These are phyloP conservation scores for Neonectria faginata DNA, from an alignment of 2,329 filamentous ascomycete genomes.

Conservation along the genomic window DNA sequence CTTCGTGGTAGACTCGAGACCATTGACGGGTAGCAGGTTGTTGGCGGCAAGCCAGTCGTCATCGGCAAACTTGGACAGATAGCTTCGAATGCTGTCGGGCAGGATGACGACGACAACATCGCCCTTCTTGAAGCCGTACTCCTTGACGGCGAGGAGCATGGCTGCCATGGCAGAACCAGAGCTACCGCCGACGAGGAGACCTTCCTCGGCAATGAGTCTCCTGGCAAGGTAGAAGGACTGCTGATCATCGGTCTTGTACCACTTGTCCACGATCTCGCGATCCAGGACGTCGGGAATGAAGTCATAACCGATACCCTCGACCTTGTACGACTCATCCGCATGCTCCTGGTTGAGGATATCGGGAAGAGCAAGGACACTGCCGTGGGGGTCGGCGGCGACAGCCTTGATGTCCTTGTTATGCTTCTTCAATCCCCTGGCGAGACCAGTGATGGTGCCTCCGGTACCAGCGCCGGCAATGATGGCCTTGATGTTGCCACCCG, in stretches of 20 bases:
- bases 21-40: constrained; percentile 78
- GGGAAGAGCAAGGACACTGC: constrained; percentile 89
- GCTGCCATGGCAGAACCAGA: constrained; percentile 93
- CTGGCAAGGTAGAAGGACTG: constrained; percentile 93
- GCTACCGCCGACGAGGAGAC: constrained; percentile 91
- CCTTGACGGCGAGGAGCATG: constrained; percentile 79
- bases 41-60: constrained; percentile 99
- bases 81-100: constrained; percentile 96
- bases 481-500: constrained; percentile 81
- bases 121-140: constrained; percentile 80
- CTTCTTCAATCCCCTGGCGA: constrained; percentile 87
- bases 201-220: constrained; percentile 91
- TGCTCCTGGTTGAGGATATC: constrained; percentile 81
- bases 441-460: constrained; percentile 92
- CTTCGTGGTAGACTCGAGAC: constrained; percentile 61
- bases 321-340: constrained; percentile 90
- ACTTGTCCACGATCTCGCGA: constrained; percentile 83
- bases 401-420: constrained; percentile 89
- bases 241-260: constrained; percentile 97
- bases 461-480: constrained; percentile 94
- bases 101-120: constrained; percentile 92
- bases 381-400: constrained; percentile 91
- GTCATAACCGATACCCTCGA: constrained; percentile 98
- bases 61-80: constrained; percentile 97
- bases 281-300: constrained; percentile 96